phyloP scores from a whole-genome alignment of 1,139 yeast species.

The Yamadazyma atlantica region DNA sequence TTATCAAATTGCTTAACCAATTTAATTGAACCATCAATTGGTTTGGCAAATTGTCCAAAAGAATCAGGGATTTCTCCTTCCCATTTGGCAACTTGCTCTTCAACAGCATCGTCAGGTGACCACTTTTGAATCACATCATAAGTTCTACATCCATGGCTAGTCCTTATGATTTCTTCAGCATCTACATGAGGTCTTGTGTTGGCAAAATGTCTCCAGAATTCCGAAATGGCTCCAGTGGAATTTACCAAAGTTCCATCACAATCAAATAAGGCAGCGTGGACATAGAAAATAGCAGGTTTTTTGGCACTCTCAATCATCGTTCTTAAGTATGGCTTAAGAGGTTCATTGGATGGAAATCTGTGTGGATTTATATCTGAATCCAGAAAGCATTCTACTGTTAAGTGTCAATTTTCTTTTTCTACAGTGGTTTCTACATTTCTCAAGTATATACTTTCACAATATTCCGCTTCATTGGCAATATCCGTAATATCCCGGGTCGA shows the following conservation, averaged over 20 bases:
- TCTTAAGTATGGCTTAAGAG: background rate
- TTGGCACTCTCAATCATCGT: slow-evolving; percentile 12
- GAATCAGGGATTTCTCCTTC: slow-evolving; percentile 69
- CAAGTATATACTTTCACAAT: too few relatives aligned
- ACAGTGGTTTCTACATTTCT: background rate
- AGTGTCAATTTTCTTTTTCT: slow-evolving; percentile 2
- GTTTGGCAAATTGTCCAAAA: slow-evolving; percentile 65
- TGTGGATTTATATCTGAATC: background rate
- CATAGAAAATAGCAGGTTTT: slow-evolving; percentile 43
- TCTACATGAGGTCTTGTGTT: slow-evolving; percentile 64
- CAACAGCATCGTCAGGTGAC: slow-evolving; percentile 69
- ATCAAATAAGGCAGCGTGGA: slow-evolving; percentile 60
- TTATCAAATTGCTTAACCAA: slow-evolving; percentile 53
- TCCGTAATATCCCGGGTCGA: too few relatives aligned
- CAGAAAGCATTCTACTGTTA: too few relatives aligned
- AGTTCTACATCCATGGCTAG: slow-evolving; percentile 83
- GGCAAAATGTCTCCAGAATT: slow-evolving; percentile 72
- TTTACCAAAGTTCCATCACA: slow-evolving; percentile 81
- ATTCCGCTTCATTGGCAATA: too few relatives aligned
- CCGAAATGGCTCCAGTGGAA: slow-evolving; percentile 76
- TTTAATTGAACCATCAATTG: slow-evolving; percentile 69
- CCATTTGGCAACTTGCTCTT: slow-evolving; percentile 59
- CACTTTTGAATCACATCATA: slow-evolving; percentile 67
- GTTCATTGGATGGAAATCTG: background rate
- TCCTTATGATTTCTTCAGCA: slow-evolving; percentile 65